Conservation (phyloP, 345 rosid genomes). For the Balakata baccata region DNA sequence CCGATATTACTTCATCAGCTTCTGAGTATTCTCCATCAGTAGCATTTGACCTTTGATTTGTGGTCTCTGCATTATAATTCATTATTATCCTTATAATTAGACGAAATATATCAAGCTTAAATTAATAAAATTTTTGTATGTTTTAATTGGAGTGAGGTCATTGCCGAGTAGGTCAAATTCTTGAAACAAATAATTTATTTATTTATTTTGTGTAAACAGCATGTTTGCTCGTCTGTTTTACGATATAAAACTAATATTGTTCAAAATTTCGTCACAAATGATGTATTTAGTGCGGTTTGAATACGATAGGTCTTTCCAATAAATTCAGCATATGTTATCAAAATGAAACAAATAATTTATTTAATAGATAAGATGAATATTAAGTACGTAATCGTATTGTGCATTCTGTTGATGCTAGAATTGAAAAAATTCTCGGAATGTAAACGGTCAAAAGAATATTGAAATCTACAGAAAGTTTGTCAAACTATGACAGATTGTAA, state of each 20-base stretch:
- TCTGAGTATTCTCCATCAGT: slow-evolving; percentile 29
- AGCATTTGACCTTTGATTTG: slow-evolving; percentile 35
- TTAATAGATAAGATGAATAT: not conserved
- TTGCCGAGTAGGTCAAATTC: not conserved
- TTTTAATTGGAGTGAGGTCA: no score
- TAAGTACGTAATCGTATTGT: not conserved
- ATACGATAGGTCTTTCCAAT: no score
- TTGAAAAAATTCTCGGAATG: not conserved
- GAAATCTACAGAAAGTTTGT: slow-evolving; percentile 6
- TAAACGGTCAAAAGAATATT: not conserved
- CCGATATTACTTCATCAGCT: slow-evolving; percentile 67
- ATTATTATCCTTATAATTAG: not conserved
- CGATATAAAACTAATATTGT: no score
- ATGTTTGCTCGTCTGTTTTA: no score
- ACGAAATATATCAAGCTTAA: no score
- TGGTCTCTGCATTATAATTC: slow-evolving; percentile 35
- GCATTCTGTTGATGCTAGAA: not conserved
- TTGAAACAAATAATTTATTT: no score
- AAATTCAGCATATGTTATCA: no score
- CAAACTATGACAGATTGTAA: not conserved
- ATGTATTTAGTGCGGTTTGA: no score
- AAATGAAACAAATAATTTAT: no score
- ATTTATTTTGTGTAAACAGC: no score
- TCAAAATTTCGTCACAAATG: no score
- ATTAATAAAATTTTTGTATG: no score